Evolutionary conservation across 768 basidiomycete genomes (phyloP).

Genomic region (Baorangia bicolor): DNA sequence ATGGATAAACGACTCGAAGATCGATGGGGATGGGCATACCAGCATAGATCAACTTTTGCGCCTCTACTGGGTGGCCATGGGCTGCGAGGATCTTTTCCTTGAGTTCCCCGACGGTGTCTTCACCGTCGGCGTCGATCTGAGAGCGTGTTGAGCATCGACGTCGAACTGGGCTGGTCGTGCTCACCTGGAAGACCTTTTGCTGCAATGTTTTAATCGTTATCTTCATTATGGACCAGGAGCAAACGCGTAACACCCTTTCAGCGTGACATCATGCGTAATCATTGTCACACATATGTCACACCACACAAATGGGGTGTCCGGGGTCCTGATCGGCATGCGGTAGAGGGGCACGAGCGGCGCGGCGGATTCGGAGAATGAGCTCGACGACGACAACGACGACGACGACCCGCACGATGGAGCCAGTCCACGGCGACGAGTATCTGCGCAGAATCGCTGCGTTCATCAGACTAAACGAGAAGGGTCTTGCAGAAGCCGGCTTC

Average conservation of each 20-base stretch:
- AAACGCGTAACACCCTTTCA: constrained; percentile 5
- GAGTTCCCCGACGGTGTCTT: constrained; percentile 72
- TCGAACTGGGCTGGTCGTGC: neutral
- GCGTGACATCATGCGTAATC: constrained; percentile 26
- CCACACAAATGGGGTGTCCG: constrained; percentile 16
- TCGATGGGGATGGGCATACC: constrained; percentile 47
- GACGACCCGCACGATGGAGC: constrained; percentile 38
- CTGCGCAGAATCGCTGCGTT: constrained; percentile 67
- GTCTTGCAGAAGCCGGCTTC: constrained; percentile 64
- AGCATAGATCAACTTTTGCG: constrained; percentile 94
- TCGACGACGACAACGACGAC: constrained; percentile 14
- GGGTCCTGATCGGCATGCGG: constrained; percentile 25
- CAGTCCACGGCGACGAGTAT: constrained; percentile 73
- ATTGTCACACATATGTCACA: constrained; percentile 19
- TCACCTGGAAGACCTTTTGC: constrained; percentile 85
- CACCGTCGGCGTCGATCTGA: constrained; percentile 74
- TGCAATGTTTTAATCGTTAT: constrained; percentile 94
- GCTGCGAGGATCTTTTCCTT: constrained; percentile 80
- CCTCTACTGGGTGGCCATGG: constrained; percentile 70
- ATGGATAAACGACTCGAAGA: constrained; percentile 2
- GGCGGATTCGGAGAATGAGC: constrained; percentile 1
- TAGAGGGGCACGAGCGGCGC: constrained; percentile 21
- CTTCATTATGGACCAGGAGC: constrained; percentile 60
- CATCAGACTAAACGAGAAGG: constrained; percentile 69
- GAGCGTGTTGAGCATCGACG: neutral